A percentile compares a stretch with the other conserved stretches of the same genome.
phyloP scores from a whole-genome alignment of 2,329 filamentous ascomycete genomes.

The Fusarium newnesense region DNA sequence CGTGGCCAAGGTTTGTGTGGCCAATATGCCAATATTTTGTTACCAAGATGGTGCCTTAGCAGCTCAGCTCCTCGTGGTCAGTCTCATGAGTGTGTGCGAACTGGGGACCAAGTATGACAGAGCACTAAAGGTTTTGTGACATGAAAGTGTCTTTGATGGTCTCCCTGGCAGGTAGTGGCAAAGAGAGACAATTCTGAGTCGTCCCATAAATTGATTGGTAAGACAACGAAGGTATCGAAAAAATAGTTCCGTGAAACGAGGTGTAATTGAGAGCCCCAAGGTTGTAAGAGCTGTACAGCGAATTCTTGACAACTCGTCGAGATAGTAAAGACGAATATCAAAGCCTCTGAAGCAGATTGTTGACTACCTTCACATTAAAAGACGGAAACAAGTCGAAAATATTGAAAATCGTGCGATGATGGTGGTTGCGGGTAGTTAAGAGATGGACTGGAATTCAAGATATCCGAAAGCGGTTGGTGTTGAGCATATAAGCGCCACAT shows the following conservation, averaged over 20 bases:
- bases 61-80: conserved; percentile 28
- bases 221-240: conserved; percentile 34
- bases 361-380: not conserved
- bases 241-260: conserved; percentile 19
- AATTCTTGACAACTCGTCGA: not conserved
- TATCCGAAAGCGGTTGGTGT: conserved; percentile 41
- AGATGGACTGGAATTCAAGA: conserved; percentile 40
- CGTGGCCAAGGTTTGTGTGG: conserved; percentile 37
- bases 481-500: conserved; percentile 38
- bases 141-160: conserved; percentile 31
- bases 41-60: conserved; percentile 25
- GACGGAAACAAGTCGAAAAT: conserved; percentile 16
- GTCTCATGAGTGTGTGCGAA: conserved; percentile 13
- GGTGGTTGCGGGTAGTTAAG: conserved; percentile 35
- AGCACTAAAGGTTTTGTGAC: conserved; percentile 17
- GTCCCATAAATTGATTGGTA: conserved; percentile 29
- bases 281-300: conserved; percentile 4
- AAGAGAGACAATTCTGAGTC: conserved; percentile 32
- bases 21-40: conserved; percentile 36
- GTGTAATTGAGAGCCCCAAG: conserved; percentile 20
- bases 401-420: conserved; percentile 1
- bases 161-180: conserved; percentile 19
- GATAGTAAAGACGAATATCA: not conserved
- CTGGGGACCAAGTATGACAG: conserved; percentile 17
- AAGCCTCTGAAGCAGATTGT: not conserved